Evolutionary conservation across 2,329 filamentous ascomycete species (phyloP).

Genomic region (Claviceps sorghi): DNA sequence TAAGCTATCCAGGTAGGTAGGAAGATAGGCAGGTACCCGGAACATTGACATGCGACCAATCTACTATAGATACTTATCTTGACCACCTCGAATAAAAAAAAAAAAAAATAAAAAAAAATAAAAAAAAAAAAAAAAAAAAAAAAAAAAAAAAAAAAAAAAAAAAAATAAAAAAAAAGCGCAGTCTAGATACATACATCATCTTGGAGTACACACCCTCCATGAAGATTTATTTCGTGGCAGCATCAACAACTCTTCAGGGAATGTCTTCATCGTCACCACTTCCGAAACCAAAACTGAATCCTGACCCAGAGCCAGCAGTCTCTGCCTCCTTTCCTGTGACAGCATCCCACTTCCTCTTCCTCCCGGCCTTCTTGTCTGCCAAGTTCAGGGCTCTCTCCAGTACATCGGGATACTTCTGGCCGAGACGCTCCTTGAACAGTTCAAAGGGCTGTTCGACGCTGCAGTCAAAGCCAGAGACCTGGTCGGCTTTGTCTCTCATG

Average conservation of each 20-base stretch:
- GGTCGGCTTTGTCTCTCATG: slow-evolving; percentile 64
- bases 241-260: slow-evolving; percentile 15
- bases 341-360: slow-evolving; percentile 77
- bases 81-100: background rate
- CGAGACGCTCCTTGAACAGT: slow-evolving; percentile 58
- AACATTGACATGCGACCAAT: background rate
- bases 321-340: slow-evolving; percentile 37
- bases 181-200: too few relatives aligned
- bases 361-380: slow-evolving; percentile 47
- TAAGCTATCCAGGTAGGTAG: background rate
- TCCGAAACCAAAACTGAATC: slow-evolving; percentile 43
- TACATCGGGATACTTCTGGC: slow-evolving; percentile 48
- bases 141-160: background rate
- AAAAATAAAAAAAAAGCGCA: background rate
- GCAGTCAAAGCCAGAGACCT: slow-evolving; percentile 72
- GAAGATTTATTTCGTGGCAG: background rate
- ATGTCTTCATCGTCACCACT: slow-evolving; percentile 29
- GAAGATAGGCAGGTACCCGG: background rate
- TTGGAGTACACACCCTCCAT: background rate
- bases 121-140: background rate
- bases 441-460: slow-evolving; percentile 58
- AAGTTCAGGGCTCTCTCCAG: slow-evolving; percentile 50
- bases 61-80: background rate
- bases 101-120: background rate
- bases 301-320: slow-evolving; percentile 16